Evolutionary conservation across 2,329 filamentous ascomycete species (phyloP), one percentile per base, ranked within the genome.

Genomic region (Aureobasidium sp.): DNA sequence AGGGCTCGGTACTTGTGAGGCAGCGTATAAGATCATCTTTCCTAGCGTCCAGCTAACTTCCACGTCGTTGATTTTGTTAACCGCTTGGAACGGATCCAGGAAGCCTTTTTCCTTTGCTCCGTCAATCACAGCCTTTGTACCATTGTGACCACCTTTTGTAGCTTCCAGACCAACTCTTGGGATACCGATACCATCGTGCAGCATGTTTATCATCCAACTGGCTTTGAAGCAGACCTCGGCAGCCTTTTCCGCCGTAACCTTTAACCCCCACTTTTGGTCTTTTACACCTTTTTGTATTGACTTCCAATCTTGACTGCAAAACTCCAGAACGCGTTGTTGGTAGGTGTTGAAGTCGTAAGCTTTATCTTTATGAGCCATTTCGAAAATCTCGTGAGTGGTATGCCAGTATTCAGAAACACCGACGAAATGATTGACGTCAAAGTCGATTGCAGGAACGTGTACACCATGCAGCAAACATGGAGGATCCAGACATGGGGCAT

Each of bases 321-420:
- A 97, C 7, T 90, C 84, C 64, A 86, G 82, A 5, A 97, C 94
- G 39, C 88, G 85, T 65, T 87, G 81, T 71, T 97, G 92, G 68
- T 97, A 99, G 0, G 89, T 91, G 64, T 87, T 84, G 67, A 96
- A 90, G 69, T 97, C 91, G 73, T 97, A 99, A 0, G 89, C 85
- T 66, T 90, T 87, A 67, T 86, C 82, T 66, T 89, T 87, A 65
- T 90, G 85, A 4, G 85, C 85, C 78, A 85, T 83, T 63, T 88
- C 84, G 66, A 99, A 97, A 2, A 97, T 87, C 60, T 94, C 91
- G 68, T 99, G 94, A 0, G 94, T 99, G 0, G 93, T 96, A 73
- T 99, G 94, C 93, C 94, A 99, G 75, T 96, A 99, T 72, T 99
- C 94, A 1, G 93, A 97, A 3, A 99, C 93, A 11, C 94, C 94